These are phyloP conservation scores for Fraxinus latifolia DNA, from an alignment of 305 asterid species.

Conservation along the genomic window DNA sequence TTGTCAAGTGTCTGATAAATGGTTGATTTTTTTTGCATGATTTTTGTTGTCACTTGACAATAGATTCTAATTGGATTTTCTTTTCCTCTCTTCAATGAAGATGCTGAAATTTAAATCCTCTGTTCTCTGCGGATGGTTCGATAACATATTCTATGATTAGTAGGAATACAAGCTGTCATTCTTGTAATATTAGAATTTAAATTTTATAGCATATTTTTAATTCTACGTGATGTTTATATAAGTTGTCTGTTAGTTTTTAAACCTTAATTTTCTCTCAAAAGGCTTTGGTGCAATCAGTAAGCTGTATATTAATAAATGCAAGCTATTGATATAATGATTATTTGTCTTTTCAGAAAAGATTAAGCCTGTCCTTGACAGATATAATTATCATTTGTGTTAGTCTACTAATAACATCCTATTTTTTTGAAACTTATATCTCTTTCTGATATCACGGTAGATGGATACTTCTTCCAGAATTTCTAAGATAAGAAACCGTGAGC, in stretches of 20 bases:
- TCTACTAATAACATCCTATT: slow-evolving; percentile 17
- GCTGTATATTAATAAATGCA: neutral
- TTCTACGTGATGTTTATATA: slow-evolving; percentile 9
- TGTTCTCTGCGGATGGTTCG: slow-evolving; percentile 14
- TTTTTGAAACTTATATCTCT: slow-evolving; percentile 29
- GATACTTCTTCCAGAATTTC: slow-evolving; percentile 92
- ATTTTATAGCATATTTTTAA: neutral
- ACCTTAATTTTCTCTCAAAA: slow-evolving; percentile 10
- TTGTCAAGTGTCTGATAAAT: slow-evolving; percentile 3
- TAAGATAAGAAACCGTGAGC: slow-evolving; percentile 85
- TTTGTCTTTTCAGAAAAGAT: slow-evolving; percentile 17
- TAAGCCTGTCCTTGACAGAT: slow-evolving; percentile 2
- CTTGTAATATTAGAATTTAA: slow-evolving; percentile 1
- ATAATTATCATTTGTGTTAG: slow-evolving; percentile 9
- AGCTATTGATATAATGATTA: neutral
- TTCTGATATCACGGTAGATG: slow-evolving; percentile 85
- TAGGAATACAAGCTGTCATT: slow-evolving; percentile 5
- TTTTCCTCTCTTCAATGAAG: neutral
- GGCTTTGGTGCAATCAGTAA: slow-evolving; percentile 10
- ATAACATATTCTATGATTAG: slow-evolving; percentile 12
- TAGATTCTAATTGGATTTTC: slow-evolving; percentile 5
- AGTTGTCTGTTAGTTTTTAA: slow-evolving; percentile 6
- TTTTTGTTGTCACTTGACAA: slow-evolving; percentile 2
- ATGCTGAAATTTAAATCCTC: slow-evolving; percentile 9
- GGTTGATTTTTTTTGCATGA: neutral